Percentiles rank a stretch among this genome's conserved stretches.
These are phyloP conservation scores for Mycena polygramma DNA, from an alignment of 768 basidiomycete genomes.

Conservation along the genomic window DNA sequence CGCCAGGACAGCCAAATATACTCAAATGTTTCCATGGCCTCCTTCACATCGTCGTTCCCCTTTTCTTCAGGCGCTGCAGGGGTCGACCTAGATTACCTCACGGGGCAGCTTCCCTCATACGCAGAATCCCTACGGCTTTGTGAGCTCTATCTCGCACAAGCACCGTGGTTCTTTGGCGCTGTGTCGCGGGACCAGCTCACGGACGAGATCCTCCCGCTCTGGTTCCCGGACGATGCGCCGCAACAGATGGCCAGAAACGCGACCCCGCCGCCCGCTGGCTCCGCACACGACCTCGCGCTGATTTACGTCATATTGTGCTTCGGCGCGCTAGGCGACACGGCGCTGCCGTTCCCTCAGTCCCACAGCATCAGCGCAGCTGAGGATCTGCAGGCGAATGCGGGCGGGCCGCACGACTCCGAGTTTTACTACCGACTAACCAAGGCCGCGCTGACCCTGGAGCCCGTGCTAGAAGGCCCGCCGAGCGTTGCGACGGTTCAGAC, in stretches of 20 bases:
- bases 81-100: constrained; percentile 60
- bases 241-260: constrained; percentile 35
- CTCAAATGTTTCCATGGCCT: constrained; percentile 23
- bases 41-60: constrained; percentile 60
- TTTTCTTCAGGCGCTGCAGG: constrained; percentile 53
- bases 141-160: constrained; percentile 81
- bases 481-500: constrained; percentile 80
- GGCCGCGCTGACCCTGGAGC: constrained; percentile 75
- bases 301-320: constrained; percentile 74
- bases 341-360: constrained; percentile 61
- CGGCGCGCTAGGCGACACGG: constrained; percentile 69
- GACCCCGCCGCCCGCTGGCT: constrained; percentile 39
- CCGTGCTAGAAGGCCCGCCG: constrained; percentile 77
- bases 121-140: constrained; percentile 68
- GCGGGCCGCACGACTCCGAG: constrained; percentile 46
- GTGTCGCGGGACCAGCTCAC: constrained; percentile 72
- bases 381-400: constrained; percentile 10
- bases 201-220: constrained; percentile 75
- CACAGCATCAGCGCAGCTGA: constrained; percentile 16
- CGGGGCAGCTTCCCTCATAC: constrained; percentile 71
- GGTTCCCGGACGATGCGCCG: constrained; percentile 67
- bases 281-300: constrained; percentile 73
- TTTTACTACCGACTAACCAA: constrained; percentile 72
- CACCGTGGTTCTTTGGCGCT: constrained; percentile 85
- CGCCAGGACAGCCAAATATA: constrained; percentile 25